phyloP scores from a whole-genome alignment of 2,329 filamentous ascomycete species.

The Colletotrichum abscissum region DNA sequence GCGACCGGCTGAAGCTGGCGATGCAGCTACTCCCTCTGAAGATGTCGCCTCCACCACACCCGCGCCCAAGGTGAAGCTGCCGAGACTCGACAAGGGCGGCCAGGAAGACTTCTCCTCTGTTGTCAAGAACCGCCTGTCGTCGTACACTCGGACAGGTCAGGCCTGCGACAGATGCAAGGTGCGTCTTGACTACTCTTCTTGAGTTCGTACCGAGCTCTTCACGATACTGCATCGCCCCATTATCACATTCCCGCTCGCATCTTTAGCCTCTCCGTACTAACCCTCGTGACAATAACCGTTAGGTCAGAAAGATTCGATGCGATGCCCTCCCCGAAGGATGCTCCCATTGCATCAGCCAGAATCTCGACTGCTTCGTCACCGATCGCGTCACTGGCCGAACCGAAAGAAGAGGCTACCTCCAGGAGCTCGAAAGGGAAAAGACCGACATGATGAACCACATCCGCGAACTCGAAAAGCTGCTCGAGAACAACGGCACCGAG shows the following conservation, averaged over 20 bases:
- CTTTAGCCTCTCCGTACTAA: not conserved
- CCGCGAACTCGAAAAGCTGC: constrained; percentile 73
- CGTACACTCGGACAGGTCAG: constrained; percentile 77
- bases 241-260: not conserved
- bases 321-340: constrained; percentile 84
- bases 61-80: constrained; percentile 57
- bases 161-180: constrained; percentile 92
- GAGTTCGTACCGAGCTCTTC: not conserved
- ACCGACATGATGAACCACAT: constrained; percentile 74
- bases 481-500: constrained; percentile 71
- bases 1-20: constrained; percentile 54
- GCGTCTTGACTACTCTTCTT: constrained; percentile 41
- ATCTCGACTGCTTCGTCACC: constrained; percentile 84
- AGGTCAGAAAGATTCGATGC: constrained; percentile 90
- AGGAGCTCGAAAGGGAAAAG: constrained; percentile 80
- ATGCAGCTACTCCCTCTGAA: constrained; percentile 46
- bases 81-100: constrained; percentile 57
- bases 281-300: constrained; percentile 18
- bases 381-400: constrained; percentile 88
- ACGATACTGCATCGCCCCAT: too few species aligned
- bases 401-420: constrained; percentile 80
- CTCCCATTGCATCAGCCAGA: constrained; percentile 82
- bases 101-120: constrained; percentile 65
- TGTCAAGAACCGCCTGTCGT: constrained; percentile 66
- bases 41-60: constrained; percentile 41